Evolutionary conservation across 805 yeast species (phyloP).

Genomic region (Ogataea neopini): DNA sequence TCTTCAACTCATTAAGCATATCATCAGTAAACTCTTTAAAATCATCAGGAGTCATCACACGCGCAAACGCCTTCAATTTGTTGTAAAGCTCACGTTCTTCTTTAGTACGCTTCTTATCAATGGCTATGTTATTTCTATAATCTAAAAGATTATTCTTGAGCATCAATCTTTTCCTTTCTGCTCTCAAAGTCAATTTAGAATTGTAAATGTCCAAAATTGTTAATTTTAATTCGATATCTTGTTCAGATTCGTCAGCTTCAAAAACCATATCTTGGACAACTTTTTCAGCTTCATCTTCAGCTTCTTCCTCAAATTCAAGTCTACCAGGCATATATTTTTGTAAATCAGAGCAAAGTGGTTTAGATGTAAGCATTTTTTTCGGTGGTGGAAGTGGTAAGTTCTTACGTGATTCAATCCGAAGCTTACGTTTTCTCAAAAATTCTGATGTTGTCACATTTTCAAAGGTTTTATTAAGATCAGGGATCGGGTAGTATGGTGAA

Average conservation of each 20-base stretch:
- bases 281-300: slow-evolving; percentile 94
- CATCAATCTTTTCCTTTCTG: slow-evolving; percentile 85
- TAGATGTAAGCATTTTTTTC: slow-evolving; percentile 85
- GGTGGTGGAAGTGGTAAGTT: slow-evolving; percentile 82
- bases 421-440: slow-evolving; percentile 66
- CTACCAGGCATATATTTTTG: slow-evolving; percentile 99
- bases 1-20: slow-evolving; percentile 72
- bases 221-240: slow-evolving; percentile 87
- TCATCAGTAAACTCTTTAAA: slow-evolving; percentile 74
- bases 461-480: slow-evolving; percentile 77
- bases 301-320: slow-evolving; percentile 93
- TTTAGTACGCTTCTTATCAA: slow-evolving; percentile 82
- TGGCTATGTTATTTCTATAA: slow-evolving; percentile 75
- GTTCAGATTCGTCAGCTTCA: slow-evolving; percentile 87
- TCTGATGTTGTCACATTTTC: slow-evolving; percentile 61
- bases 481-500: slow-evolving; percentile 79
- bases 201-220: slow-evolving; percentile 88
- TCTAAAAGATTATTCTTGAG: slow-evolving; percentile 78
- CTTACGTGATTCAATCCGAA: slow-evolving; percentile 70
- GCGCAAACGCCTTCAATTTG: slow-evolving; percentile 75
- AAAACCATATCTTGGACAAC: slow-evolving; percentile 94
- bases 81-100: slow-evolving; percentile 85
- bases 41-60: slow-evolving; percentile 79
- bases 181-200: slow-evolving; percentile 84
- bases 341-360: slow-evolving; percentile 93